A percentile compares a stretch with the other conserved stretches of the same genome.
These are phyloP conservation scores for Metschnikowia colocasiae DNA, from an alignment of 805 yeast species.

Conservation along the genomic window DNA sequence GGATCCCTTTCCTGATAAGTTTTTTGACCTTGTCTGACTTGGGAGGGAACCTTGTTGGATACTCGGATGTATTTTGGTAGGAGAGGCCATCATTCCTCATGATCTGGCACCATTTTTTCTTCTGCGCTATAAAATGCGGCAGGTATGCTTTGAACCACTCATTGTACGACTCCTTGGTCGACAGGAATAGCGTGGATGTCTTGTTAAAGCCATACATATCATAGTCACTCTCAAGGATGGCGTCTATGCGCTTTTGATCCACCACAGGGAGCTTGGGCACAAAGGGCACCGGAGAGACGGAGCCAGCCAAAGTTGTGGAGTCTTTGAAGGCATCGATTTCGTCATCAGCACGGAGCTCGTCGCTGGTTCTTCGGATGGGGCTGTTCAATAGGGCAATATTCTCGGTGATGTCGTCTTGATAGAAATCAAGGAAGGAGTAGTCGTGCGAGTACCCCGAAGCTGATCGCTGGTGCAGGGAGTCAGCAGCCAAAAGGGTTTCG, in stretches of 20 bases:
- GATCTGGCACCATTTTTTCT: slow-evolving; percentile 70
- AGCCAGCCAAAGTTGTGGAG: background rate
- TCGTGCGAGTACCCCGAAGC: slow-evolving; percentile 33
- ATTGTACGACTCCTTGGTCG: slow-evolving; percentile 58
- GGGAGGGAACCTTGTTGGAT: slow-evolving; percentile 70
- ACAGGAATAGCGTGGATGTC: slow-evolving; percentile 42
- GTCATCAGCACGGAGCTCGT: background rate
- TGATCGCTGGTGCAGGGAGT: slow-evolving; percentile 23
- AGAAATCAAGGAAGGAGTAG: slow-evolving; percentile 37
- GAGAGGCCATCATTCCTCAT: slow-evolving; percentile 66
- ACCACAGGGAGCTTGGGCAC: slow-evolving; percentile 2
- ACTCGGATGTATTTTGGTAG: slow-evolving; percentile 21
- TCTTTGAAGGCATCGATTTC: background rate
- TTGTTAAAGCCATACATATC: slow-evolving; percentile 91
- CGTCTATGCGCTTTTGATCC: slow-evolving; percentile 5
- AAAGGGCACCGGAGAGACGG: background rate
- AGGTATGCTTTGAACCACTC: slow-evolving; percentile 73
- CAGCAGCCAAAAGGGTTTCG: background rate
- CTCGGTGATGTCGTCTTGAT: slow-evolving; percentile 43
- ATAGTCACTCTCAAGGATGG: slow-evolving; percentile 12
- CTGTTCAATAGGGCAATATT: background rate
- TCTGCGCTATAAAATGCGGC: slow-evolving; percentile 58
- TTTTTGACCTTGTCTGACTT: slow-evolving; percentile 74
- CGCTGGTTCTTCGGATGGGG: background rate
- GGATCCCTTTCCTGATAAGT: slow-evolving; percentile 85